phyloP scores from a whole-genome alignment of 2,329 filamentous ascomycete species.

The Pezicula neosporulosa region DNA sequence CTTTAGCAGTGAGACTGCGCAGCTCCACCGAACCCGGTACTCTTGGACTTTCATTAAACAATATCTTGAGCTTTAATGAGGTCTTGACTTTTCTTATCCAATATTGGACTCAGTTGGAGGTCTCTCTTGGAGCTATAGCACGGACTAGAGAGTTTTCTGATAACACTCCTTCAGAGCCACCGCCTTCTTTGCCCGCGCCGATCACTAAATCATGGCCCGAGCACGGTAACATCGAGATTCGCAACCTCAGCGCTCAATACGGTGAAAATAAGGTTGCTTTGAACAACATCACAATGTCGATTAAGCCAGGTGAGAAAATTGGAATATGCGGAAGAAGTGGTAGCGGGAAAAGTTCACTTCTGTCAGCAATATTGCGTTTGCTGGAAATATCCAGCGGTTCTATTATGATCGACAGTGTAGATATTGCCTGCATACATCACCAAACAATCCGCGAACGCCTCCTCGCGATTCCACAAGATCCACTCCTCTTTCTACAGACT shows the following conservation, averaged over 20 bases:
- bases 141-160: constrained; percentile 49
- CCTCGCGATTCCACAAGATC: constrained; percentile 39
- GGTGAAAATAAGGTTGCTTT: neutral
- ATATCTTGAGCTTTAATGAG: constrained; percentile 31
- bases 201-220: neutral
- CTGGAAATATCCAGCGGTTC: constrained; percentile 37
- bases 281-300: neutral
- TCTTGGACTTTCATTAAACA: constrained; percentile 36
- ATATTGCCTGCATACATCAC: constrained; percentile 37
- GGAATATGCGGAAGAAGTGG: constrained; percentile 51
- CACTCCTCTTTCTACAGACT: too few species aligned
- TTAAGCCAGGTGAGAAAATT: constrained; percentile 38
- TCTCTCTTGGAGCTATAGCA: constrained; percentile 50
- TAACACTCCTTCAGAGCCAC: constrained; percentile 35
- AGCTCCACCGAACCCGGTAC: constrained; percentile 1
- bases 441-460: constrained; percentile 38
- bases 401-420: constrained; percentile 43
- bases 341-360: constrained; percentile 37
- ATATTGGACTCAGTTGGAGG: constrained; percentile 54
- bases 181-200: neutral
- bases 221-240: neutral
- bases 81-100: constrained; percentile 38
- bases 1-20: constrained; percentile 17
- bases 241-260: neutral
- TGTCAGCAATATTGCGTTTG: constrained; percentile 44